phyloP scores from a whole-genome alignment of 805 yeast genomes.

The Wickerhamiella slavikovae region DNA sequence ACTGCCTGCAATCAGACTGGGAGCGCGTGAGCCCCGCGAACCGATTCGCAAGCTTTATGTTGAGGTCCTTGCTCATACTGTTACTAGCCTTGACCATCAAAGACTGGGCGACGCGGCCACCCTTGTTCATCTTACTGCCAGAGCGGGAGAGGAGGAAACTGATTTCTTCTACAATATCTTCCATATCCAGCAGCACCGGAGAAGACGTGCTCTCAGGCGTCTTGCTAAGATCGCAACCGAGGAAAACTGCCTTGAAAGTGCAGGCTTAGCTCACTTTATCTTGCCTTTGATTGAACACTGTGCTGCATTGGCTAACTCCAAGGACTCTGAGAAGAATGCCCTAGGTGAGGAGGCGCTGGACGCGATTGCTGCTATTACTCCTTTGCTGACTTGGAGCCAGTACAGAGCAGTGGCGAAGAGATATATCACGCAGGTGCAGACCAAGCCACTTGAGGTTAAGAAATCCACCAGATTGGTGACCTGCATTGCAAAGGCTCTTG shows the following conservation, averaged over 20 bases:
- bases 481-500: conserved; percentile 9
- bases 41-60: conserved; percentile 54
- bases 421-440: conserved; percentile 31
- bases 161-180: conserved; percentile 57
- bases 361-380: conserved; percentile 38
- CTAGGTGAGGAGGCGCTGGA: conserved; percentile 28
- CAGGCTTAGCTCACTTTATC: conserved; percentile 55
- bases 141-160: conserved; percentile 64
- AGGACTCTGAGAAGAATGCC: conserved; percentile 17
- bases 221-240: conserved; percentile 28
- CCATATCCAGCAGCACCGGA: conserved; percentile 71
- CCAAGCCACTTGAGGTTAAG: conserved; percentile 29
- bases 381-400: conserved; percentile 55
- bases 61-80: conserved; percentile 36
- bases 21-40: conserved; percentile 42
- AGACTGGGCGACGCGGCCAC: conserved; percentile 48
- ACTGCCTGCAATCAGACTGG: conserved; percentile 45
- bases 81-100: conserved; percentile 11
- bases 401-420: conserved; percentile 55
- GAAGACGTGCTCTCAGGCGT: conserved; percentile 63
- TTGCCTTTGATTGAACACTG: conserved; percentile 74
- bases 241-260: conserved; percentile 17
- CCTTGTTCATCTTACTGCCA: conserved; percentile 32
- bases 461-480: conserved; percentile 31
- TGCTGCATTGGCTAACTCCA: conserved; percentile 27